Conservation (phyloP, 106 monocot genomes). For the Ottelia alismoides region DNA sequence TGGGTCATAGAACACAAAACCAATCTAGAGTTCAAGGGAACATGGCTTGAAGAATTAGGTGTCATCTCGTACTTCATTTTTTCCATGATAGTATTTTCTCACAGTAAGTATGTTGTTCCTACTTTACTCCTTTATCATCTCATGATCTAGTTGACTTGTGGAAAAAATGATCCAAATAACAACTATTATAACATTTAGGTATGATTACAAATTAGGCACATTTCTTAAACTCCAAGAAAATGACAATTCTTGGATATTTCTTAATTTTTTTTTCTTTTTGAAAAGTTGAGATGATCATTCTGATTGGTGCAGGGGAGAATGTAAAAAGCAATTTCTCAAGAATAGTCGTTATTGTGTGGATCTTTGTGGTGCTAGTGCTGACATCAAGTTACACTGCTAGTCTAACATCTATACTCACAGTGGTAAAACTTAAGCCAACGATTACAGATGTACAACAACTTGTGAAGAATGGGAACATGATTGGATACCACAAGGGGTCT, state of each 20-base stretch:
- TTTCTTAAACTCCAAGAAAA: background rate
- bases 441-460: constrained; percentile 22
- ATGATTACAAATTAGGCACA: background rate
- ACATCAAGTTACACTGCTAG: constrained; percentile 32
- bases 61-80: constrained; percentile 8
- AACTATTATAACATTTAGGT: too few species aligned
- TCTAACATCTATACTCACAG: constrained; percentile 14
- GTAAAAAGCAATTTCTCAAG: constrained; percentile 15
- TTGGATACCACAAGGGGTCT: constrained; percentile 19
- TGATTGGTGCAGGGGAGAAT: constrained; percentile 21
- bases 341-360: constrained; percentile 23
- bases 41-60: too few species aligned
- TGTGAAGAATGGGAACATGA: constrained; percentile 2
- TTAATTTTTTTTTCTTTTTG: background rate
- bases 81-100: constrained; percentile 4
- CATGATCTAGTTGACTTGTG: background rate
- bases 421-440: constrained; percentile 24
- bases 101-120: too few species aligned
- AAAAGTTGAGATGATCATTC: background rate
- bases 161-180: too few species aligned
- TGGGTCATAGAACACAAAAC: constrained; percentile 5
- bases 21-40: too few species aligned
- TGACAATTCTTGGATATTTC: too few species aligned
- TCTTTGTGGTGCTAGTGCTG: constrained; percentile 31
- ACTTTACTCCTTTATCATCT: background rate